Evolutionary conservation across 2,329 filamentous ascomycete species (phyloP).

Genomic region (Phyllosticta capitalensis): DNA sequence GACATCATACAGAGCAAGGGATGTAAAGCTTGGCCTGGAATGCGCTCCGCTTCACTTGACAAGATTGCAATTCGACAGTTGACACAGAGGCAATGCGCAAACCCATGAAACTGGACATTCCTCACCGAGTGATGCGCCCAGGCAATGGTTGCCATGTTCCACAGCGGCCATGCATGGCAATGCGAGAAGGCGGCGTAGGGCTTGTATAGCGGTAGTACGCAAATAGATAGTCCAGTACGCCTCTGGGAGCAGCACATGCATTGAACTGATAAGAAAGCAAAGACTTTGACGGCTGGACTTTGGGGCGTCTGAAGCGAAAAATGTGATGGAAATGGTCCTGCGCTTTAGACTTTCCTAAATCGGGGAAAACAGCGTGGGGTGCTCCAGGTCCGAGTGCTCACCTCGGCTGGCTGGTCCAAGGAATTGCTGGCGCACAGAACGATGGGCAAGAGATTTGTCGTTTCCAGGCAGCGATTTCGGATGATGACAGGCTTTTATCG

Average conservation of each 20-base stretch:
- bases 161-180: neutral
- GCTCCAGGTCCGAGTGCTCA: too few species aligned
- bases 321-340: neutral
- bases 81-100: neutral
- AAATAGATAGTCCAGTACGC: neutral
- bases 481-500: neutral
- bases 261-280: neutral
- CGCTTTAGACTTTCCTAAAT: neutral
- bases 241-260: neutral
- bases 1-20: neutral
- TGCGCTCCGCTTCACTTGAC: neutral
- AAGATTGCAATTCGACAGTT: neutral
- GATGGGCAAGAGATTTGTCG: neutral
- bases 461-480: neutral
- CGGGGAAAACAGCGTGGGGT: neutral
- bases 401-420: neutral
- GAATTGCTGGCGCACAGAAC: neutral
- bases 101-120: neutral
- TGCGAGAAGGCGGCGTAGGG: neutral
- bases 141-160: neutral
- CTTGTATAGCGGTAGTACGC: neutral
- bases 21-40: neutral
- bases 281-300: neutral
- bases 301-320: neutral
- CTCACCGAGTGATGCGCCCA: neutral